A percentile compares a stretch with the other conserved stretches of the same genome.
phyloP scores from a whole-genome alignment of 495 filamentous ascomycete species.

The Annulohypoxylon stygium region DNA sequence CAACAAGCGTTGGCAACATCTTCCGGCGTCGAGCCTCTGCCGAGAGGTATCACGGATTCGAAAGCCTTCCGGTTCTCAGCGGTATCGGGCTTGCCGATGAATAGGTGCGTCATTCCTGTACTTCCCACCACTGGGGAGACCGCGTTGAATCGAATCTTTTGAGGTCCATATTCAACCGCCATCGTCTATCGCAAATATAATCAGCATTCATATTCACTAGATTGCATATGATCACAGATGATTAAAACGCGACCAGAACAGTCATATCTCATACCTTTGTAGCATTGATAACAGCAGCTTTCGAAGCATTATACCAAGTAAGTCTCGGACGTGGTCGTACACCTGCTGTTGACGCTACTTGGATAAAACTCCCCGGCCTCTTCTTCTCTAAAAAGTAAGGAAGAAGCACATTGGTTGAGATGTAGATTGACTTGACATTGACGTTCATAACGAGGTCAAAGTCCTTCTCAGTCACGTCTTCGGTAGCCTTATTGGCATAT shows the following conservation, averaged over 20 bases:
- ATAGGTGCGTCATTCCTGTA: constrained; percentile 74
- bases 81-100: constrained; percentile 75
- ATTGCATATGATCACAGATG: neutral
- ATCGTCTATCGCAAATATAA: constrained; percentile 61
- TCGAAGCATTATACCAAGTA: constrained; percentile 79
- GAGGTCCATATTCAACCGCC: constrained; percentile 74
- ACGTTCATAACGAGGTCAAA: constrained; percentile 76
- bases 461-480: constrained; percentile 74
- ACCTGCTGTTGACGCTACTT: constrained; percentile 74
- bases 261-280: constrained; percentile 45
- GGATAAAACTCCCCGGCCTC: constrained; percentile 72
- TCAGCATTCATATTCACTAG: constrained; percentile 13
- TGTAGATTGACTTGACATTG: constrained; percentile 74
- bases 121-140: constrained; percentile 72
- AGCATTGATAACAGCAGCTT: constrained; percentile 75
- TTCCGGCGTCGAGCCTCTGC: constrained; percentile 71
- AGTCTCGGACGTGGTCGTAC: constrained; percentile 73
- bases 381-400: constrained; percentile 68
- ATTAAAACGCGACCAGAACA: neutral
- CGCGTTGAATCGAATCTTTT: constrained; percentile 75
- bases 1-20: constrained; percentile 76
- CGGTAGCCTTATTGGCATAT: constrained; percentile 73
- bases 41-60: constrained; percentile 74
- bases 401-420: constrained; percentile 65
- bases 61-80: constrained; percentile 77